Evolutionary conservation across 139 green algal genomes (phyloP).

Genomic region (Ettlia oleoabundans): DNA sequence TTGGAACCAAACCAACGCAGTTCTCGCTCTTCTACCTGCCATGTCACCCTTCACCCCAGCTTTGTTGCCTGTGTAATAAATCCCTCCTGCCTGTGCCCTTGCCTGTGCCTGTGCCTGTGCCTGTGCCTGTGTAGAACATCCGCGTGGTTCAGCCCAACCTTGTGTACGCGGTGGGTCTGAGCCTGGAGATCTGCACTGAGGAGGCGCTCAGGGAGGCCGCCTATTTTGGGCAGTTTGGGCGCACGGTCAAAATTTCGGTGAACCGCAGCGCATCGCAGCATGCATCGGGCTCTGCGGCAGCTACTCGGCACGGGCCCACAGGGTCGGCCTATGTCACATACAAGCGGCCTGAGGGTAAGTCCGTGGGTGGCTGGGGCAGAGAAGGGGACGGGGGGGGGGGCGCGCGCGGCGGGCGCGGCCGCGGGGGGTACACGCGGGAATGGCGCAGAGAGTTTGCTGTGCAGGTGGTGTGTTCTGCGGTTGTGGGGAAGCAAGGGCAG

Average conservation of each 20-base stretch:
- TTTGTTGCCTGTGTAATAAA: neutral
- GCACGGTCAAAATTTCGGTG: constrained; percentile 70
- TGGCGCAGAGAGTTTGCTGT: too few species aligned
- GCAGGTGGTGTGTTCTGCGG: too few species aligned
- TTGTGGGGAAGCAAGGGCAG: too few species aligned
- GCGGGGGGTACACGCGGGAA: too few species aligned
- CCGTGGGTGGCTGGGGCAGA: neutral
- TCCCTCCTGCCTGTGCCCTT: neutral
- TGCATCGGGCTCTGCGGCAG: constrained; percentile 4
- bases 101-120: neutral
- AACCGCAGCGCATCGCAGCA: constrained; percentile 70
- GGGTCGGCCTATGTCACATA: constrained; percentile 92
- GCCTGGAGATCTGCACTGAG: constrained; percentile 83
- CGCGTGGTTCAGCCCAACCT: constrained; percentile 93
- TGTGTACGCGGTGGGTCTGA: constrained; percentile 90
- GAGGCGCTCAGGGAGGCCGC: constrained; percentile 66
- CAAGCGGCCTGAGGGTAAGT: constrained; percentile 41
- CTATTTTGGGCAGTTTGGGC: constrained; percentile 89
- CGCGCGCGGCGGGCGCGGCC: too few species aligned
- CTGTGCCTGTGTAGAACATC: constrained; percentile 61
- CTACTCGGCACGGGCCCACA: constrained; percentile 61
- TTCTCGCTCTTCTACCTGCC: too few species aligned
- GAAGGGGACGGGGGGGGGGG: neutral
- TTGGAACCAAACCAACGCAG: too few species aligned
- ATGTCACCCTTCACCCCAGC: too few species aligned